These are phyloP conservation scores for Coemansia pectinata DNA, from an alignment of 192 early-diverging fungal species.

Conservation along the genomic window DNA sequence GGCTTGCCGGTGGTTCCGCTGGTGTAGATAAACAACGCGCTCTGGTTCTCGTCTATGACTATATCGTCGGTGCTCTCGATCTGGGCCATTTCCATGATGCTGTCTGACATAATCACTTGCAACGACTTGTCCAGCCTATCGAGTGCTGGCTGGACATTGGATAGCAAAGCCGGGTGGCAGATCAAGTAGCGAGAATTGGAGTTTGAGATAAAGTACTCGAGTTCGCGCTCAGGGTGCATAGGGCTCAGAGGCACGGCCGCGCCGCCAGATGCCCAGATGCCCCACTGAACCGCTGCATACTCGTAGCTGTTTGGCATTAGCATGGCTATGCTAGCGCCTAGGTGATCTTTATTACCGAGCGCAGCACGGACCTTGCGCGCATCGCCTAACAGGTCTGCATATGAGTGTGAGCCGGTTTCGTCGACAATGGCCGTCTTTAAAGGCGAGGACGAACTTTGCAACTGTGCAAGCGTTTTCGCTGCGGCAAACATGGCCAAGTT, in stretches of 20 bases:
- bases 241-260: constrained; percentile 75
- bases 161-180: constrained; percentile 53
- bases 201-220: constrained; percentile 73
- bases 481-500: constrained; percentile 43
- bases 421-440: constrained; percentile 39
- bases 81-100: constrained; percentile 14
- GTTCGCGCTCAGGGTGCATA: constrained; percentile 73
- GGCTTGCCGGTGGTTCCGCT: constrained; percentile 72
- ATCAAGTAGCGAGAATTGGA: constrained; percentile 64
- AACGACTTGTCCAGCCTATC: constrained; percentile 19
- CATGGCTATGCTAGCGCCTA: constrained; percentile 48
- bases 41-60: constrained; percentile 40
- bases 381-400: constrained; percentile 41
- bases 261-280: constrained; percentile 77
- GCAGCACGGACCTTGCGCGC: constrained; percentile 35
- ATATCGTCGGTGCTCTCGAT: neutral
- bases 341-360: constrained; percentile 24
- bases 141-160: constrained; percentile 43
- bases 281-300: constrained; percentile 71
- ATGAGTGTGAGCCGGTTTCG: constrained; percentile 39
- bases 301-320: constrained; percentile 61
- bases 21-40: constrained; percentile 79
- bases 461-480: constrained; percentile 29
- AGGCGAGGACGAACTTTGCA: constrained; percentile 7
- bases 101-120: constrained; percentile 19